A percentile compares a stretch with the other conserved stretches of the same genome.
phyloP scores from a whole-genome alignment of 495 filamentous ascomycete species.

The Penicillium herquei region DNA sequence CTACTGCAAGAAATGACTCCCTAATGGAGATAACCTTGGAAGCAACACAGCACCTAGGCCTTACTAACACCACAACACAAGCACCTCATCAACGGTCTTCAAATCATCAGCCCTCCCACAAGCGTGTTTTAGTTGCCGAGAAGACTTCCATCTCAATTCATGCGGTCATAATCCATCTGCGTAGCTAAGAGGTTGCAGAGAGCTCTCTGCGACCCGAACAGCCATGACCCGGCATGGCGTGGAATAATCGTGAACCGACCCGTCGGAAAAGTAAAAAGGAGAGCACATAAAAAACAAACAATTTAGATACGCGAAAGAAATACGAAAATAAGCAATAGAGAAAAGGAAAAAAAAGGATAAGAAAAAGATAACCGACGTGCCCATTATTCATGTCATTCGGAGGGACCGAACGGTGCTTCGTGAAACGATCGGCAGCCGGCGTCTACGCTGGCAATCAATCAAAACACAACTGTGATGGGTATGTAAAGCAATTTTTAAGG shows the following conservation, averaged over 20 bases:
- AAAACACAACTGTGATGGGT: constrained; percentile 28
- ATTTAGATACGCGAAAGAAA: constrained; percentile 25
- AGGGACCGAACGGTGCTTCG: constrained; percentile 18
- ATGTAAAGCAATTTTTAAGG: constrained; percentile 28
- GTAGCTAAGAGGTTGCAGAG: neutral
- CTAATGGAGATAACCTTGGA: neutral
- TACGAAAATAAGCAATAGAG: neutral
- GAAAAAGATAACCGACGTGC: constrained; percentile 12
- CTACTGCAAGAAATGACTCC: constrained; percentile 8
- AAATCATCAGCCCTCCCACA: constrained; percentile 3
- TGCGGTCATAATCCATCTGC: constrained; percentile 4
- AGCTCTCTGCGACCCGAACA: constrained; percentile 7
- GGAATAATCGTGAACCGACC: constrained; percentile 17
- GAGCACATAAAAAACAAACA: constrained; percentile 14
- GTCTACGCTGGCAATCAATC: constrained; percentile 23
- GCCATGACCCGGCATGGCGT: constrained; percentile 16
- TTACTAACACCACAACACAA: neutral
- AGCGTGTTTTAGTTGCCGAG: constrained; percentile 14
- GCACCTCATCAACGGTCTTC: constrained; percentile 3
- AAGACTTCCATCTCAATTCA: constrained; percentile 8
- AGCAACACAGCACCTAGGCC: neutral
- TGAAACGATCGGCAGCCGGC: constrained; percentile 12
- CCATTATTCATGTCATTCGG: constrained; percentile 27
- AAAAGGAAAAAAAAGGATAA: neutral
- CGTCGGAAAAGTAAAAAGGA: constrained; percentile 10